Evolutionary conservation across 2,329 filamentous ascomycete species (phyloP).

Genomic region (Exserohilum turcica): DNA sequence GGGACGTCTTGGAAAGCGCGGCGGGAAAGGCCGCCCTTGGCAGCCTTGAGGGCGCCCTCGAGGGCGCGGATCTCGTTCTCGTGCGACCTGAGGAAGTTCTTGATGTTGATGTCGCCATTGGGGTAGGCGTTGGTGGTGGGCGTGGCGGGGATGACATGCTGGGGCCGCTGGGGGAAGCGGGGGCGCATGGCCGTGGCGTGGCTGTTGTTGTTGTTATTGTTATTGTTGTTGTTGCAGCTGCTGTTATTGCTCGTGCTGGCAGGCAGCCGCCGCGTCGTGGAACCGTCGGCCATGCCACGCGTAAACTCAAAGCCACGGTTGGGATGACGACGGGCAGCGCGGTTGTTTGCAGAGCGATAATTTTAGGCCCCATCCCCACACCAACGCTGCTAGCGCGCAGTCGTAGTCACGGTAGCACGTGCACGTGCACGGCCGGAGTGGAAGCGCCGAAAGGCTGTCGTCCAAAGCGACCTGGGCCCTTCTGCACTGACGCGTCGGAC

Average conservation of each 20-base stretch:
- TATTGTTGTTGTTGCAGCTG: no score
- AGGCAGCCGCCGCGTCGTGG: slow-evolving; percentile 33
- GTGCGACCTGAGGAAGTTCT: slow-evolving; percentile 80
- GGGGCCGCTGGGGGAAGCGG: slow-evolving; percentile 33
- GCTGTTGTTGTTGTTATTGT: no score
- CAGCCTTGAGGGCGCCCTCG: slow-evolving; percentile 78
- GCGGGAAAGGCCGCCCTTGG: slow-evolving; percentile 66
- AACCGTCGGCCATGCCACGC: slow-evolving; percentile 26
- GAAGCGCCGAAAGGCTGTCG: slow-evolving; percentile 7
- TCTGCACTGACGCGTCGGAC: slow-evolving; percentile 7
- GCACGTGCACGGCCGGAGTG: not conserved
- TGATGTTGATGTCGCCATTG: slow-evolving; percentile 81
- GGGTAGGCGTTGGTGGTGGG: slow-evolving; percentile 58
- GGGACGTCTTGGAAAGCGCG: slow-evolving; percentile 93
- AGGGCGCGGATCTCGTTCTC: slow-evolving; percentile 89
- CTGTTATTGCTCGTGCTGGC: slow-evolving; percentile 12
- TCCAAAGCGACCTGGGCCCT: not conserved
- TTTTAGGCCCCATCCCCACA: slow-evolving; percentile 11
- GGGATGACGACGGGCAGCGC: slow-evolving; percentile 21
- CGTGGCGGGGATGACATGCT: slow-evolving; percentile 37
- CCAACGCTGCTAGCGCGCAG: slow-evolving; percentile 11
- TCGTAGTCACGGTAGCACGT: slow-evolving; percentile 19
- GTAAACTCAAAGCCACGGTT: slow-evolving; percentile 9
- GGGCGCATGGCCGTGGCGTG: slow-evolving; percentile 24
- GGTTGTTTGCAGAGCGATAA: not conserved